Evolutionary conservation across 805 yeast species (phyloP), one percentile per base, ranked within the genome.

Genomic region (Metschnikowia lachancei): DNA sequence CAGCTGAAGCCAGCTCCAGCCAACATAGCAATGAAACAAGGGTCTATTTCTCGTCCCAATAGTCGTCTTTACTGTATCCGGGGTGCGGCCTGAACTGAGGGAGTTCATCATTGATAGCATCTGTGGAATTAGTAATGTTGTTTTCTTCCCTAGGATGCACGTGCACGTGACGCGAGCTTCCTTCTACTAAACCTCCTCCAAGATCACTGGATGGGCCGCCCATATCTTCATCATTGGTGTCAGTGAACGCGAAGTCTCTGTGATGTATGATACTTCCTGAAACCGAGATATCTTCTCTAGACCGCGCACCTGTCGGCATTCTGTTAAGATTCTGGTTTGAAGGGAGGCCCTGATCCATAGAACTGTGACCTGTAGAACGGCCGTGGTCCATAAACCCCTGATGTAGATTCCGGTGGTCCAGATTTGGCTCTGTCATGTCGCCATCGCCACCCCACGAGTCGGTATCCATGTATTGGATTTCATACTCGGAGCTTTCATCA

Each of bases 61-160:
- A 78, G 55, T 77, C 82, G 4, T 67, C 76, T 7, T 46, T 45
- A 13, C 56, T 54, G 54, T 69, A 78, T 3, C 81, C 80, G 0
- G 79, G 74, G 46, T 67, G 69, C 4, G 72, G 70, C 36, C 64
- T 64, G 53, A 78, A 78, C 2, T 70, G 65, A 11, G 80, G 78
- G 1, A 75, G 77, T 24, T 41, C 53, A 26, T 41, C 44, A 4
- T 18, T 4, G 16, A 5, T 17, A 11, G 14, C 12, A 6, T 14
- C 45, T 13, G 7, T 33, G 3, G 9, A 31, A 4, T 33, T 17
- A 20, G 11, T 3, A 14, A 5, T 29, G 22, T 5, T 14, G 12
- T 32, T 14, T 3, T 32, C 19, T 5, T 14, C 32, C 14, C 19
- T 11, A n/a, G 30, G 12, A 12, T 36, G 29, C 18, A 24, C 18